Conservation (phyloP, 2,329 filamentous ascomycete species). For the Fusarium anguioides region DNA sequence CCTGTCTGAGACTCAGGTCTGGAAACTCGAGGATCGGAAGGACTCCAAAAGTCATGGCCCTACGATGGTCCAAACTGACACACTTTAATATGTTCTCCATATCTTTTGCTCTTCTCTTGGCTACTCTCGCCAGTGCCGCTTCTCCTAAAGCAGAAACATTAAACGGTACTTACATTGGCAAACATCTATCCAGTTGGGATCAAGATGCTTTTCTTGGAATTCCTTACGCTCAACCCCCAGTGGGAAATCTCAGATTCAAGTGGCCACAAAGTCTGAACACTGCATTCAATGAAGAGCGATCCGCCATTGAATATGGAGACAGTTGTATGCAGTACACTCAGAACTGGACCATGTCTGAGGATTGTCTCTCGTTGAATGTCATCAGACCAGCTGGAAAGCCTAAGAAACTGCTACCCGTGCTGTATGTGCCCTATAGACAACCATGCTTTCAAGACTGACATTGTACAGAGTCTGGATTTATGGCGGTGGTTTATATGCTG, state of each 20-base stretch:
- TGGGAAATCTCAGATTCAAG: conserved; percentile 51
- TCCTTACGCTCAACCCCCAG: conserved; percentile 54
- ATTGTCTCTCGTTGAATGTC: conserved; percentile 60
- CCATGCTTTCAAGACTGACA: neutral
- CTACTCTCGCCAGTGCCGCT: neutral
- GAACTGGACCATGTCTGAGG: conserved; percentile 58
- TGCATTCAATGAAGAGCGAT: conserved; percentile 53
- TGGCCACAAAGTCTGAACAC: conserved; percentile 47
- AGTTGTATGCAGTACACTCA: conserved; percentile 60
- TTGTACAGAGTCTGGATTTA: conserved; percentile 64
- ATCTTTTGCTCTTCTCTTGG: neutral
- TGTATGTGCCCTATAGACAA: conserved; percentile 1
- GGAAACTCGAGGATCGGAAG: neutral
- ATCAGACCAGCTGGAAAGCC: conserved; percentile 53
- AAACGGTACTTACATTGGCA: conserved; percentile 47
- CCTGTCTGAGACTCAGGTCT: neutral
- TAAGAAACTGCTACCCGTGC: conserved; percentile 53
- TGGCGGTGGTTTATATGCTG: conserved; percentile 64
- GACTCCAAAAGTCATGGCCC: neutral
- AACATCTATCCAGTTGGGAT: conserved; percentile 47
- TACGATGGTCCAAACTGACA: neutral
- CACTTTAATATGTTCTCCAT: neutral
- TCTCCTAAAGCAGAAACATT: conserved; percentile 35
- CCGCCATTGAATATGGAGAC: conserved; percentile 56
- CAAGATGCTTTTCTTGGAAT: conserved; percentile 57